Base-by-base conservation (phyloP, 2,329 filamentous ascomycete genomes). In the Sporothrix schenckii region DNA sequence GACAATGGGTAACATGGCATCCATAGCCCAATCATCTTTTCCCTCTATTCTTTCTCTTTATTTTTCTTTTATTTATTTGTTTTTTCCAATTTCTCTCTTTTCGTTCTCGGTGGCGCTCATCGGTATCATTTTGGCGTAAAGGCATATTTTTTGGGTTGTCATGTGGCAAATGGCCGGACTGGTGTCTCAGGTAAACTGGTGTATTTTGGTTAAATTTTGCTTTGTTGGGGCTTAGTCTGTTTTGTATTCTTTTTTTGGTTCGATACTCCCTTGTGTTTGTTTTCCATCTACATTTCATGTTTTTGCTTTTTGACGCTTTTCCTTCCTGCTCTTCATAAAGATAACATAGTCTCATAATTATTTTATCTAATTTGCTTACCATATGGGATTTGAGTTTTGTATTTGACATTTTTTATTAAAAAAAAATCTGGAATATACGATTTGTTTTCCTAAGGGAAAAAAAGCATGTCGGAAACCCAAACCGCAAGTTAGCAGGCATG, bases 251-350 rank as follows among this genome's bases (percentile, higher is more conserved):
- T 14, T 16, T 21, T 49, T n/a, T 16, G 52, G 52, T 58, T 68
- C 66, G 39, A 68, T 68, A 68, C 66, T 68, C 66, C 52, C 50
- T 68, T 5, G 53, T 58, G 27, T 68, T 68, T 39, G 52, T 4
- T 24, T 58, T 68, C 19, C 49, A 7, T 34, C 24, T 50, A 50
- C 27, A 41, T 67, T 66, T 66, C 27, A 14, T 50, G 7, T 52
- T 41, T 49, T 16, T 30, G 34, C 4, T 34, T 34, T 5, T 0
- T 13, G 14, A 11, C 60, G 34, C 3, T 50, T 60, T n/a, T 50
- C 52, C 52, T 53, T 16, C 30, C 30, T 58, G 19, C 54, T 58
- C 54, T 58, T 58, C 16, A 58, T 39, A 39, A 27, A 6, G 10
- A 24, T 39, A 16, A n/a, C 54, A 34, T 44, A 16, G 30, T 53